These are phyloP conservation scores for Smittium culicis DNA, from an alignment of 371 early-diverging fungal genomes.

Conservation along the genomic window DNA sequence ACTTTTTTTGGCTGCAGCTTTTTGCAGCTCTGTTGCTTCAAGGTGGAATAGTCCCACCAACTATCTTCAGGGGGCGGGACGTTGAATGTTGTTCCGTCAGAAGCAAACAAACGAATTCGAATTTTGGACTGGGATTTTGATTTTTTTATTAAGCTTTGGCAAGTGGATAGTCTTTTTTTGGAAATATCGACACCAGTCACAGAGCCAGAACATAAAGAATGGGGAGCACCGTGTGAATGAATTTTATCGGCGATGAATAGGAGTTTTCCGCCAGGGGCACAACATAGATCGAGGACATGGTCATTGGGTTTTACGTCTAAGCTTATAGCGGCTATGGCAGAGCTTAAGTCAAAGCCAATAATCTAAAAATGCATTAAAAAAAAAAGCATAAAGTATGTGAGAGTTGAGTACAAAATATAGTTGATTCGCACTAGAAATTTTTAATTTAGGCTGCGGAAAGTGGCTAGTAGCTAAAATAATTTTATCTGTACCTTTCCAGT, in stretches of 20 bases:
- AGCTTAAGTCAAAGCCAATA: conserved; percentile 76
- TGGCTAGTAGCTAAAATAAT: no score
- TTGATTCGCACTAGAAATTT: no score
- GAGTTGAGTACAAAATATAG: no score
- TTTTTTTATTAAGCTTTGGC: conserved; percentile 24
- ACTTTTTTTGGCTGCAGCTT: neutral
- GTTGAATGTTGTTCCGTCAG: conserved; percentile 71
- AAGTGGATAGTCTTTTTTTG: conserved; percentile 47
- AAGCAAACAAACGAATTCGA: conserved; percentile 43
- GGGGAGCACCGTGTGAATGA: neutral
- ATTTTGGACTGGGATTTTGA: conserved; percentile 14
- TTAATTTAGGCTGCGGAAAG: no score
- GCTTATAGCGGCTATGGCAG: conserved; percentile 54
- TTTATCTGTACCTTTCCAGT: no score
- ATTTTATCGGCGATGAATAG: conserved; percentile 51
- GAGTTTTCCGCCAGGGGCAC: conserved; percentile 68
- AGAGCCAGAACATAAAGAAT: conserved; percentile 38
- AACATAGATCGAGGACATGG: conserved; percentile 67
- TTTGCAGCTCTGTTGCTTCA: neutral
- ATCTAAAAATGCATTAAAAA: conserved; percentile 27
- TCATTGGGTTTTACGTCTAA: conserved; percentile 45
- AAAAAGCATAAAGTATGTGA: no score
- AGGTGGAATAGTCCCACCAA: conserved; percentile 30
- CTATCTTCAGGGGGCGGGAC: conserved; percentile 45
- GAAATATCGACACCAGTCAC: conserved; percentile 88